Evolutionary conservation across 805 yeast genomes (phyloP).

Genomic region (Metschnikowia borealis): DNA sequence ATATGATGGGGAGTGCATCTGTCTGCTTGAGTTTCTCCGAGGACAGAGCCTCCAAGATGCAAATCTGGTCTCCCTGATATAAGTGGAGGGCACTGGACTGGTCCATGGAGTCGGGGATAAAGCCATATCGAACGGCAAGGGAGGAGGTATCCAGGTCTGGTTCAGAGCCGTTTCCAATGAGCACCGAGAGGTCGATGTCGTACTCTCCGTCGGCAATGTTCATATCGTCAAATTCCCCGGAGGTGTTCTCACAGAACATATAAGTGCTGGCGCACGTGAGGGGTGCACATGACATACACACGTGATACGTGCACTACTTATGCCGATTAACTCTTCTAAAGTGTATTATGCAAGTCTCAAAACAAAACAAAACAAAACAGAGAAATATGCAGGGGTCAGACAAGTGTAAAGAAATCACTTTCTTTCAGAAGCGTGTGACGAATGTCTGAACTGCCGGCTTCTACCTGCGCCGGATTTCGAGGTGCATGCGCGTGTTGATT

Average conservation of each 20-base stretch:
- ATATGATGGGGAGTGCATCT: slow-evolving; percentile 24
- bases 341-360: background rate
- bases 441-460: background rate
- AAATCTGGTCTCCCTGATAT: slow-evolving; percentile 32
- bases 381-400: background rate
- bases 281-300: background rate
- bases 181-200: slow-evolving; percentile 35
- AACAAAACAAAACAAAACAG: background rate
- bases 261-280: background rate
- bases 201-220: slow-evolving; percentile 42
- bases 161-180: slow-evolving; percentile 8
- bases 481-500: slow-evolving; percentile 1
- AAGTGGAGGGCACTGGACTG: slow-evolving; percentile 29
- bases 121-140: slow-evolving; percentile 34
- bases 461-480: background rate
- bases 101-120: slow-evolving; percentile 40
- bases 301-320: background rate
- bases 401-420: background rate
- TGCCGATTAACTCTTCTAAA: too few relatives aligned
- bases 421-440: too few relatives aligned
- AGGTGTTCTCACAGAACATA: slow-evolving; percentile 1
- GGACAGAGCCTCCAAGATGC: slow-evolving; percentile 30
- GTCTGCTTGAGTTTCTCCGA: slow-evolving; percentile 17
- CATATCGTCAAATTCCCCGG: slow-evolving; percentile 16
- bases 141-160: slow-evolving; percentile 4